Base-by-base conservation (phyloP, 257 asterid species). In the Paraleonurus japonicus region DNA sequence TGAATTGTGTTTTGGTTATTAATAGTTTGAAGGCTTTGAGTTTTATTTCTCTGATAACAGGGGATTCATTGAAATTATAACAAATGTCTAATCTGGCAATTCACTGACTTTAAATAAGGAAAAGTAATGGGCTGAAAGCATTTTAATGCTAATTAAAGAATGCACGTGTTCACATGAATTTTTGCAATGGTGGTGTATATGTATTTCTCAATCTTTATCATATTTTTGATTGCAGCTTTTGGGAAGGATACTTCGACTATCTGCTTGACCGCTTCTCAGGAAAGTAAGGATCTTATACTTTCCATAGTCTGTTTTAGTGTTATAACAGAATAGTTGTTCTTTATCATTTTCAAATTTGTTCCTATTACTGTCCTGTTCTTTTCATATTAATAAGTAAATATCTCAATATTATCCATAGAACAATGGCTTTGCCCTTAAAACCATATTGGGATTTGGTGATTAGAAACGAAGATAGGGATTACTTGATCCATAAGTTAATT, bases 211-310 rank as follows among this genome's bases (percentile, higher is more conserved):
- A 43, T 51, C 28, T 8, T 47, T n/a, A 30, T 32, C 32, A 72
- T 50, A 72, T 63, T 37, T 23, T 51, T 53, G 30, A 73, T 53
- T 62, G 59, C 77, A 73, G 77, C 47, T 73, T 73, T 73, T 73
- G 77, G 77, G 77, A 73, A 73, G 77, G 72, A 53, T 73, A 73
- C 72, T 73, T 73, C 19, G 77, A 73, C 17, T 53, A 64, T 53
- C 72, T 73, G 58, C 77, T 73, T 26, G 77, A 73, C 59, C 54
- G 77, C 65, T 73, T 53, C 72, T 73, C 77, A 51, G 57, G 57
- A 70, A 51, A 73, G 77, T 73, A 73, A 73, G 71, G 27, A 64
- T 22, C 71, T 63, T 48, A 32, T 45, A 15, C 0, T 47, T 62
- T 63, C 50, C 23, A 16, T 50, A 5, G 5, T 72, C 17, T 60